Conservation (phyloP, 2,329 filamentous ascomycete species). For the Bipolaris gigantea region DNA sequence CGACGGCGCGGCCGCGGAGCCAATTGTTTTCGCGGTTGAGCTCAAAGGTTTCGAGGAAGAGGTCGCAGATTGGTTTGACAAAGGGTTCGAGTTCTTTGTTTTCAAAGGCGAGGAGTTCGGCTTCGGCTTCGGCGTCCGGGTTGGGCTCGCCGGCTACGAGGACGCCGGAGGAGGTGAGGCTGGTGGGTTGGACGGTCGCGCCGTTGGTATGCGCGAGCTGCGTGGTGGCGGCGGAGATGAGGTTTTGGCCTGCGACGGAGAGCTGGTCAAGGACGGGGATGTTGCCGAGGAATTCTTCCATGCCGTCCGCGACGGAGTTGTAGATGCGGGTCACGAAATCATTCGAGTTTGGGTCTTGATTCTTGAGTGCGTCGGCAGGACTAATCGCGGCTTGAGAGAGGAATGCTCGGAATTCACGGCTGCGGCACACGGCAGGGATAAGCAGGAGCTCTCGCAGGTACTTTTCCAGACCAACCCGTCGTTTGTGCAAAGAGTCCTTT, state of each 20-base stretch:
- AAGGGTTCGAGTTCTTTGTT: slow-evolving; percentile 81
- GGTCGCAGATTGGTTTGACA: slow-evolving; percentile 96
- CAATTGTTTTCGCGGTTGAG: slow-evolving; percentile 95
- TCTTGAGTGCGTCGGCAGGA: slow-evolving; percentile 61
- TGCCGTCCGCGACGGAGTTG: slow-evolving; percentile 94
- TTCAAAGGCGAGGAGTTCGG: slow-evolving; percentile 91
- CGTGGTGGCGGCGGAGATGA: slow-evolving; percentile 72
- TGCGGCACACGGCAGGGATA: slow-evolving; percentile 90
- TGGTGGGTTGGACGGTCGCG: slow-evolving; percentile 16
- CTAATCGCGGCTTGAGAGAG: slow-evolving; percentile 84
- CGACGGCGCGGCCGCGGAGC: slow-evolving; percentile 91
- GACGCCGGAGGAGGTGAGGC: slow-evolving; percentile 22
- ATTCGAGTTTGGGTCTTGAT: slow-evolving; percentile 61
- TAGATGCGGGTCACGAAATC: slow-evolving; percentile 95
- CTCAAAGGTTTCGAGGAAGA: slow-evolving; percentile 95
- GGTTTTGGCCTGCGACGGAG: slow-evolving; percentile 86
- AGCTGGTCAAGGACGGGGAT: slow-evolving; percentile 94
- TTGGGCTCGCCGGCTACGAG: slow-evolving; percentile 51
- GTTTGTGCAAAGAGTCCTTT: slow-evolving; percentile 90
- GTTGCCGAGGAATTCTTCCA: slow-evolving; percentile 97
- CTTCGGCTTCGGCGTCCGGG: slow-evolving; percentile 76
- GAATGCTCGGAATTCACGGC: slow-evolving; percentile 87
- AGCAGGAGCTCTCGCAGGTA: slow-evolving; percentile 80
- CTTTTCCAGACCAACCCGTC: slow-evolving; percentile 77
- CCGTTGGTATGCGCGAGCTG: slow-evolving; percentile 49